phyloP scores from a whole-genome alignment of 768 basidiomycete genomes.

The Hericium erinaceus region DNA sequence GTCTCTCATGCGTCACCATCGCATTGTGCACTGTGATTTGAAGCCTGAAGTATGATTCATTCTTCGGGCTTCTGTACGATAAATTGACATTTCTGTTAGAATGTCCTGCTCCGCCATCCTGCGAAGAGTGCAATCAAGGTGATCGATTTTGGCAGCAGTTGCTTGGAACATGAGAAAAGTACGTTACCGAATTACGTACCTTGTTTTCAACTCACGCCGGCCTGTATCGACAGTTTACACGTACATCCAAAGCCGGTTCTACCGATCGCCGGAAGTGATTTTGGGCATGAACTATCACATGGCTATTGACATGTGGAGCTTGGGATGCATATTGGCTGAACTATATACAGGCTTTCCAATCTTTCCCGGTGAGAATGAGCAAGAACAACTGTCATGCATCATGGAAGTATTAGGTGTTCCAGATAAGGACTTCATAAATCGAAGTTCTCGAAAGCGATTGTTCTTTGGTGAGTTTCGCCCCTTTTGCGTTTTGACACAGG shows the following conservation, averaged over 20 bases:
- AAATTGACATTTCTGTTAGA: constrained; percentile 30
- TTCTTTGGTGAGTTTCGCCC: constrained; percentile 73
- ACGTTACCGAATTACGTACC: constrained; percentile 20
- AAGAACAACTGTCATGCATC: constrained; percentile 96
- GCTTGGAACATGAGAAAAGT: constrained; percentile 98
- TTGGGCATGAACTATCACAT: constrained; percentile 99
- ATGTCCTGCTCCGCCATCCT: constrained; percentile 89
- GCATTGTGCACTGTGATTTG: constrained; percentile 96
- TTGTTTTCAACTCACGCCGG: neutral
- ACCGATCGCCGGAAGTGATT: constrained; percentile 99
- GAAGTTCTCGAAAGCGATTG: constrained; percentile 85
- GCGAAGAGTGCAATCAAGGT: constrained; percentile 96
- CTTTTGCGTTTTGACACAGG: neutral
- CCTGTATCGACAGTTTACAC: constrained; percentile 70
- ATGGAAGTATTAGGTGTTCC: constrained; percentile 98
- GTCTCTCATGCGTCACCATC: constrained; percentile 90
- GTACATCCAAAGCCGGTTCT: constrained; percentile 98
- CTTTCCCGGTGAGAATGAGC: constrained; percentile 98
- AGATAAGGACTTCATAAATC: constrained; percentile 90
- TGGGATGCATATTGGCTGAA: constrained; percentile 97
- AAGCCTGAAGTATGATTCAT: constrained; percentile 79
- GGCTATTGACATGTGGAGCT: constrained; percentile 99
- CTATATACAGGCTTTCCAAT: constrained; percentile 96
- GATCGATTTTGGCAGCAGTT: constrained; percentile 98
- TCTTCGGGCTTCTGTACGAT: neutral